These are phyloP conservation scores for Plantago elongata DNA, from an alignment of 257 asterid genomes.

Conservation along the genomic window DNA sequence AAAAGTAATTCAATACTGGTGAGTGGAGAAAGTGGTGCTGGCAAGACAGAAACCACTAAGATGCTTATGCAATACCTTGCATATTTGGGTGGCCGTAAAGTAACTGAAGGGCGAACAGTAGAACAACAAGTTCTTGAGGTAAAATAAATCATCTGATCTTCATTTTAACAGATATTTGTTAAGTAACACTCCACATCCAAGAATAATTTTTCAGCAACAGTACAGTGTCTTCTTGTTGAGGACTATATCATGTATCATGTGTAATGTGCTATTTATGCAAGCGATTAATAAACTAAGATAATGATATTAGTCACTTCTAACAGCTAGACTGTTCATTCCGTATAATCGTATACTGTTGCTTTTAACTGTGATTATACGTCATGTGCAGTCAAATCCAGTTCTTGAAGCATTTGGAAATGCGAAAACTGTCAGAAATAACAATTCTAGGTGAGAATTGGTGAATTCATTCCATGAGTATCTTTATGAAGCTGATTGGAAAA, in stretches of 20 bases:
- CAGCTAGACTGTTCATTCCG: no score
- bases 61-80: slow-evolving; percentile 99
- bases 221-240: no score
- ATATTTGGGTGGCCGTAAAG: slow-evolving; percentile 92
- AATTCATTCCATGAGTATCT: slow-evolving; percentile 2
- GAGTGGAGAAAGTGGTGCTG: slow-evolving; percentile 99
- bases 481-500: neutral
- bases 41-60: slow-evolving; percentile 97
- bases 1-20: slow-evolving; percentile 91
- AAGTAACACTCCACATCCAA: neutral
- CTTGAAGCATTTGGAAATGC: slow-evolving; percentile 99
- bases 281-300: no score
- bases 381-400: slow-evolving; percentile 93
- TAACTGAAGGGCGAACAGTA: slow-evolving; percentile 90
- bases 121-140: slow-evolving; percentile 99
- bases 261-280: no score
- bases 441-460: slow-evolving; percentile 64
- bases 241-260: no score
- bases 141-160: slow-evolving; percentile 20
- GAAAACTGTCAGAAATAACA: slow-evolving; percentile 95
- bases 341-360: no score
- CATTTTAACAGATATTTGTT: slow-evolving; percentile 1
- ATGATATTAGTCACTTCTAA: no score
- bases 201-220: neutral
- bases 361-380: neutral